phyloP scores from a whole-genome alignment of 352 stramenopile species.

The Peronospora tabacina region DNA sequence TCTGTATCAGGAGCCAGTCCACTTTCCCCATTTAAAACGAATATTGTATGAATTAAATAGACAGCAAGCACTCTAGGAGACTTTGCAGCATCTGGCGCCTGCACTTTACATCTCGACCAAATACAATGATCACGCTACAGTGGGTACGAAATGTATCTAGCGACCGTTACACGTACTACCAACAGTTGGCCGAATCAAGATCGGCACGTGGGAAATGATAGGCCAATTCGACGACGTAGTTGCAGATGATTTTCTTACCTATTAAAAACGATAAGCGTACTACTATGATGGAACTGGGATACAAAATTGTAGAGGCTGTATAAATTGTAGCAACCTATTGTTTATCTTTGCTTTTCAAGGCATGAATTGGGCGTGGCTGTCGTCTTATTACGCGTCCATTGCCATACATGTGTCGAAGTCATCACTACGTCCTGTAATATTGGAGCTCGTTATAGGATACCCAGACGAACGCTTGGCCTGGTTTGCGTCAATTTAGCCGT shows the following conservation, averaged over 20 bases:
- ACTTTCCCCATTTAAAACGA: background rate
- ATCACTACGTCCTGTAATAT: background rate
- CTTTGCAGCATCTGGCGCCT: background rate
- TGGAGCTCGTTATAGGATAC: too few species aligned
- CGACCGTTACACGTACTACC: conserved; percentile 7
- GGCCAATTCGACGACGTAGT: conserved; percentile 4
- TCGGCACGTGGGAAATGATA: conserved; percentile 9
- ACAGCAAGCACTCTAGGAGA: background rate
- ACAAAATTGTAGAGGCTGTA: conserved; percentile 2
- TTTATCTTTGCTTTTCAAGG: too few species aligned
- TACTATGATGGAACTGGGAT: background rate
- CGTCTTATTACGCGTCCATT: background rate
- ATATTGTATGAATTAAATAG: background rate
- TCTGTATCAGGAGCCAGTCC: conserved; percentile 18
- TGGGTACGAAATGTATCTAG: background rate
- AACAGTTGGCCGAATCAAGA: conserved; percentile 1
- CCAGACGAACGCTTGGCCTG: too few species aligned
- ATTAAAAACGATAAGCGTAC: background rate
- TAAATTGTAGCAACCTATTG: background rate
- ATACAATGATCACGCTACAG: conserved; percentile 1
- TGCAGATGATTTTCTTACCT: conserved; percentile 2
- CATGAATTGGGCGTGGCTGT: background rate
- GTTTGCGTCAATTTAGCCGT: background rate
- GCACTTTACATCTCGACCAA: conserved; percentile 7
- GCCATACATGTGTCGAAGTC: too few species aligned